Evolutionary conservation across 371 early-diverging fungal genomes (phyloP).

Genomic region (Rhizopus delemar): DNA sequence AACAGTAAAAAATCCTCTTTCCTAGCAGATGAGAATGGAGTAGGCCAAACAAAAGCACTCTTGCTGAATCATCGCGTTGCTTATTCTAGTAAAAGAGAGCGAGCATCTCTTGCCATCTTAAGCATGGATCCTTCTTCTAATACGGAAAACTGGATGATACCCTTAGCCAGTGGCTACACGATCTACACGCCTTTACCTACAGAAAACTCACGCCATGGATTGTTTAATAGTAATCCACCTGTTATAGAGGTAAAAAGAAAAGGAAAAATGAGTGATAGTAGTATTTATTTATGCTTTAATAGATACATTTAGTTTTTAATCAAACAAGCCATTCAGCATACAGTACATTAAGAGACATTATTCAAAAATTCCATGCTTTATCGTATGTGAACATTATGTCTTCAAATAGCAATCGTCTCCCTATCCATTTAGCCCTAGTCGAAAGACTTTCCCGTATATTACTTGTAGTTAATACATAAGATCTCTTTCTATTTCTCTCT

Average conservation of each 20-base stretch:
- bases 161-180: constrained; percentile 62
- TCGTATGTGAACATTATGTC: constrained; percentile 56
- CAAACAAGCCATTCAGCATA: constrained; percentile 50
- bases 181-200: constrained; percentile 44
- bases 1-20: constrained; percentile 10
- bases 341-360: constrained; percentile 52
- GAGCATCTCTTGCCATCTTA: constrained; percentile 31
- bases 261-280: background rate
- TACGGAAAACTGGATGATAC: constrained; percentile 54
- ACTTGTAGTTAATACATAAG: constrained; percentile 28
- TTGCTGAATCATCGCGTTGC: constrained; percentile 62
- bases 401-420: constrained; percentile 53
- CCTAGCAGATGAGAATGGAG: constrained; percentile 31
- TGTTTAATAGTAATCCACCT: constrained; percentile 46
- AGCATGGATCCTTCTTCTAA: constrained; percentile 25
- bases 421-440: constrained; percentile 53
- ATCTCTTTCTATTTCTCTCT: background rate
- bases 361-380: constrained; percentile 60
- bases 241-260: constrained; percentile 45
- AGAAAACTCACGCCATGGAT: constrained; percentile 44
- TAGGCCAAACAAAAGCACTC: constrained; percentile 49
- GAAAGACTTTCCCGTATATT: constrained; percentile 54
- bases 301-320: constrained; percentile 48
- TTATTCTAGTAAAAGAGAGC: constrained; percentile 46
- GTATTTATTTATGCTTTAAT: background rate